These are phyloP conservation scores for Diaporthe citriasiana DNA, from an alignment of 2,329 filamentous ascomycete species.

Conservation along the genomic window DNA sequence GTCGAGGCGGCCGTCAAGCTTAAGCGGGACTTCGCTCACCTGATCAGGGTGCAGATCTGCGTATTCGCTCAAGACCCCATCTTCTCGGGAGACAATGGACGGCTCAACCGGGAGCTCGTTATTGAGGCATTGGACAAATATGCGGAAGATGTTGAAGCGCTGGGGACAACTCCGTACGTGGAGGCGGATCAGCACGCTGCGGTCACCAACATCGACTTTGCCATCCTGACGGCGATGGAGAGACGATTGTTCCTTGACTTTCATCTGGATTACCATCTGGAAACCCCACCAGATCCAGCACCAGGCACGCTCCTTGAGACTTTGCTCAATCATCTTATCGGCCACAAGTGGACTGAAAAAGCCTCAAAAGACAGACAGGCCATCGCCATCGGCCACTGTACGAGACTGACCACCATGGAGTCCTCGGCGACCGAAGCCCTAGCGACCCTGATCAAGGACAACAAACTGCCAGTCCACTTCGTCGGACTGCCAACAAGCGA, in stretches of 20 bases:
- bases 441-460: constrained; percentile 59
- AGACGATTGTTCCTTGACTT: constrained; percentile 74
- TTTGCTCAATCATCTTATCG: constrained; percentile 57
- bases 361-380: constrained; percentile 55
- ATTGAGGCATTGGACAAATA: constrained; percentile 49
- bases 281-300: constrained; percentile 52
- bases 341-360: constrained; percentile 61
- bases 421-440: constrained; percentile 59
- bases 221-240: constrained; percentile 66
- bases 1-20: constrained; percentile 69
- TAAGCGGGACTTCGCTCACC: constrained; percentile 65
- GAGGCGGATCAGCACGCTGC: constrained; percentile 63
- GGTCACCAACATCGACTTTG: constrained; percentile 71
- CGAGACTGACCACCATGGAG: constrained; percentile 71
- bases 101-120: constrained; percentile 65
- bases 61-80: constrained; percentile 80
- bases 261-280: constrained; percentile 79
- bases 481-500: constrained; percentile 80
- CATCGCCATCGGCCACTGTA: constrained; percentile 77
- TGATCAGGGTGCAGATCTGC: constrained; percentile 75
- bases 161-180: constrained; percentile 80
- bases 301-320: constrained; percentile 60
- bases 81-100: constrained; percentile 67
- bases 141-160: constrained; percentile 63
- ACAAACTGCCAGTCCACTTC: constrained; percentile 72